phyloP scores from a whole-genome alignment of 495 filamentous ascomycete species.

The Penicillium parvum region DNA sequence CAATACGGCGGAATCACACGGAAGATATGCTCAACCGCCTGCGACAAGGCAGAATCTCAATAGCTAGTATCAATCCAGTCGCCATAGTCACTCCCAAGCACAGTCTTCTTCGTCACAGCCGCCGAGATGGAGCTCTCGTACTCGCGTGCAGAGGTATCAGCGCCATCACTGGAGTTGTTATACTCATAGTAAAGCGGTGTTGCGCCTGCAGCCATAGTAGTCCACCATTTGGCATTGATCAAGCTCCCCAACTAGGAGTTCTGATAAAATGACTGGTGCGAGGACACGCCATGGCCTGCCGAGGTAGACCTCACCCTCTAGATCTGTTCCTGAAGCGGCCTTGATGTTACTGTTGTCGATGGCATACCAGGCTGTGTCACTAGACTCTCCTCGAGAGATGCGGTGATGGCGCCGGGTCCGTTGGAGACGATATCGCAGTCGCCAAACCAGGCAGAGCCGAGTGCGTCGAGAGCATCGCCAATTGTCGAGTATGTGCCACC shows the following conservation, averaged over 20 bases:
- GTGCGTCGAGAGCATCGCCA: slow-evolving; percentile 19
- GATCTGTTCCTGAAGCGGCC: slow-evolving; percentile 40
- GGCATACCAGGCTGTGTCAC: slow-evolving; percentile 57
- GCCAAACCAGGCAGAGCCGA: slow-evolving; percentile 60
- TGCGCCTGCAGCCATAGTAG: slow-evolving; percentile 41
- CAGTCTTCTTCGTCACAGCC: slow-evolving; percentile 42
- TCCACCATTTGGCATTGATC: slow-evolving; percentile 62
- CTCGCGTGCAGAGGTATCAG: slow-evolving; percentile 48
- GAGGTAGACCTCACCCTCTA: slow-evolving; percentile 56
- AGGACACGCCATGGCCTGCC: slow-evolving; percentile 64
- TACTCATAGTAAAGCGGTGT: slow-evolving; percentile 54
- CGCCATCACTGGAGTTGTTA: slow-evolving; percentile 54
- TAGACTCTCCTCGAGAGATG: slow-evolving; percentile 49
- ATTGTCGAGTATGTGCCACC: slow-evolving; percentile 26
- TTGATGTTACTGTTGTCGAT: slow-evolving; percentile 55
- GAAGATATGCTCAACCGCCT: no score
- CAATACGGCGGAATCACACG: no score
- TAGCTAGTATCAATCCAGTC: slow-evolving; percentile 34
- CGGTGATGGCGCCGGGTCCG: slow-evolving; percentile 48
- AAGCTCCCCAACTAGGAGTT: slow-evolving; percentile 49
- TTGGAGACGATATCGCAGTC: slow-evolving; percentile 54
- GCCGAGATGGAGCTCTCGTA: slow-evolving; percentile 49
- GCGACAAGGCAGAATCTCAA: no score
- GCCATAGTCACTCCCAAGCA: slow-evolving; percentile 50
- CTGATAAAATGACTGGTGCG: slow-evolving; percentile 63